These are phyloP conservation scores for Fusarium pilosicola DNA, from an alignment of 2,329 filamentous ascomycete genomes.

Conservation along the genomic window DNA sequence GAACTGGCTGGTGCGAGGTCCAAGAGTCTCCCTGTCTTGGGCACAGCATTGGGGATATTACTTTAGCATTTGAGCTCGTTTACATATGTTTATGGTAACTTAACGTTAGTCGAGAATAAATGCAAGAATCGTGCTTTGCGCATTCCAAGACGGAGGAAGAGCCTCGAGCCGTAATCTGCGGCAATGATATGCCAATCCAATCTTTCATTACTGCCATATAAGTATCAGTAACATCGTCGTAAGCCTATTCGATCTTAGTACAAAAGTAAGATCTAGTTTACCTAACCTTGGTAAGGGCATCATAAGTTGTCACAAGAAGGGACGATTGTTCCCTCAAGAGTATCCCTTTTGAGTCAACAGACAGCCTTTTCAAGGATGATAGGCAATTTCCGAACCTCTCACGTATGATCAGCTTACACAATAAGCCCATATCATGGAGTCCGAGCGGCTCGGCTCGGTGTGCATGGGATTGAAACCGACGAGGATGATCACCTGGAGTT, in stretches of 20 bases:
- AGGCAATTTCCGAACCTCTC: neutral
- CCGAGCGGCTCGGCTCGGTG: conserved; percentile 18
- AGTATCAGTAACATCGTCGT: rapidly evolving
- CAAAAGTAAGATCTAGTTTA: neutral
- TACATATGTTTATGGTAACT: too few relatives aligned
- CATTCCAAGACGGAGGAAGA: neutral
- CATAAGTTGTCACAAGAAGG: neutral
- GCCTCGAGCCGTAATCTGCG: neutral
- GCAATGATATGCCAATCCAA: neutral
- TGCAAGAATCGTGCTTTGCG: neutral
- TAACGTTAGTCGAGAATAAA: neutral
- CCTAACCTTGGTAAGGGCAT: neutral
- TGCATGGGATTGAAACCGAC: neutral
- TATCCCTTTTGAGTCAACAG: neutral
- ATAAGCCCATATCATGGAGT: neutral
- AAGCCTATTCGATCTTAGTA: neutral
- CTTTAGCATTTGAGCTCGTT: neutral
- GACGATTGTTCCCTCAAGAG: neutral
- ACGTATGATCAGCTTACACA: neutral
- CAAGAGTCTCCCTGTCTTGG: too few relatives aligned
- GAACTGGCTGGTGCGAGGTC: neutral
- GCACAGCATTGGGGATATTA: neutral
- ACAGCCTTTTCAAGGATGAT: neutral
- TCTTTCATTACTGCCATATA: too few relatives aligned
- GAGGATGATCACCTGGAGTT: neutral